Evolutionary conservation across 768 basidiomycete species (phyloP), one percentile per base, ranked within the genome.

Genomic region (Lyophyllum atratum): DNA sequence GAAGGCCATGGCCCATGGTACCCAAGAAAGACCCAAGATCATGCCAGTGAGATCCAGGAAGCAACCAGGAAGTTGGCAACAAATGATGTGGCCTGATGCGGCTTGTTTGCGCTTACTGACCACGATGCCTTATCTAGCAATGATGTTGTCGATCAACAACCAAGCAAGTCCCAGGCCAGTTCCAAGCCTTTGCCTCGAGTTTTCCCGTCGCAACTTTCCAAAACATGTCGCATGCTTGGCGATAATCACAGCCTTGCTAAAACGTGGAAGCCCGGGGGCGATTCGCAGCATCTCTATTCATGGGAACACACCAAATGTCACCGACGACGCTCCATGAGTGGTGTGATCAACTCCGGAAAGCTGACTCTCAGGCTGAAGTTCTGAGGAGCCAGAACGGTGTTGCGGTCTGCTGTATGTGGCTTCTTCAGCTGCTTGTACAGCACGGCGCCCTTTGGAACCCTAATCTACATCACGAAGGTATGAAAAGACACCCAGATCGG

Each of bases 1-100:
- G 33, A 9, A 9, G 34, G 31, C 31, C 31, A 6, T 29, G 7
- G 10, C 6, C 52, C 40, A 44, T 43, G 26, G 26, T 43, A 53
- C n/a, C 28, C 31, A 43, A 6, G 46, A 39, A 50, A 50, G 31
- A 45, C 43, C 52, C 52, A 53, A 53, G 52, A 53, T 53, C 52
- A 19, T 22, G 25, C 19, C 52, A 45, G 24, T 53, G 29, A 44
- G 52, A 53, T 53, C 44, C 28, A 45, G 42, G 40, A 39, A 44
- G 43, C 5, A 6, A 6, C 29, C 29, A 31, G 11, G 17, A 40
- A 40, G 39, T 31, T 29, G 45, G 21, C 33, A 42, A 51, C 4
- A 42, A 51, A 19, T 47, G 46, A 47, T 47, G 28, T 24, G 12
- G 26, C n/a, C 2, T 47, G 26, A 19, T 29, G 14, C 2, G 46